These are phyloP conservation scores for Podaxis sp. DNA, from an alignment of 768 basidiomycete species.

Conservation along the genomic window DNA sequence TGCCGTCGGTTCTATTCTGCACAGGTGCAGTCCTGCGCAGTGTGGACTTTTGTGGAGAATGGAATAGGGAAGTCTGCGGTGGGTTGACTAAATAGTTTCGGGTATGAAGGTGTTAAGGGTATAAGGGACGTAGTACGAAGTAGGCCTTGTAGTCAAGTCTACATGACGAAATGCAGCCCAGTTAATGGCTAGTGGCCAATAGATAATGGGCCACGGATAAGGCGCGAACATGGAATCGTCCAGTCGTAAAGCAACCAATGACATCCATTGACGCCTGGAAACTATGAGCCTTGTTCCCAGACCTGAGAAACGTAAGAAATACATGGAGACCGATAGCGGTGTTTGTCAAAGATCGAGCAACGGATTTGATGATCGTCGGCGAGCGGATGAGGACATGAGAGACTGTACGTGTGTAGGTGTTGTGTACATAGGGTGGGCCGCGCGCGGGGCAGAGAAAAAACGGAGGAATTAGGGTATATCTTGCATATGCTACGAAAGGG, in stretches of 20 bases:
- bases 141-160: neutral
- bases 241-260: neutral
- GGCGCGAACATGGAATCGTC: neutral
- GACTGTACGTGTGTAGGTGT: too few relatives aligned
- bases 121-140: neutral
- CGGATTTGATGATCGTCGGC: neutral
- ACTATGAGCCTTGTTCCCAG: neutral
- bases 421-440: neutral
- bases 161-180: neutral
- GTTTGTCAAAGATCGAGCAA: neutral
- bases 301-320: neutral
- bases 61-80: neutral
- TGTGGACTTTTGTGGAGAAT: neutral
- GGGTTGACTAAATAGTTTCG: neutral
- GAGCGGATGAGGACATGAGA: neutral
- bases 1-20: neutral
- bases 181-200: neutral
- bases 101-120: neutral
- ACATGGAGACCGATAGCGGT: neutral
- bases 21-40: neutral
- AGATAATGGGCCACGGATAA: neutral
- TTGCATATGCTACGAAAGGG: neutral
- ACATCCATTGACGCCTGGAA: neutral
- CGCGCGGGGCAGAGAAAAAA: neutral
- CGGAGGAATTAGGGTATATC: slow-evolving; percentile 2